phyloP scores from a whole-genome alignment of 345 rosid species.

The Pistacia atlantica region DNA sequence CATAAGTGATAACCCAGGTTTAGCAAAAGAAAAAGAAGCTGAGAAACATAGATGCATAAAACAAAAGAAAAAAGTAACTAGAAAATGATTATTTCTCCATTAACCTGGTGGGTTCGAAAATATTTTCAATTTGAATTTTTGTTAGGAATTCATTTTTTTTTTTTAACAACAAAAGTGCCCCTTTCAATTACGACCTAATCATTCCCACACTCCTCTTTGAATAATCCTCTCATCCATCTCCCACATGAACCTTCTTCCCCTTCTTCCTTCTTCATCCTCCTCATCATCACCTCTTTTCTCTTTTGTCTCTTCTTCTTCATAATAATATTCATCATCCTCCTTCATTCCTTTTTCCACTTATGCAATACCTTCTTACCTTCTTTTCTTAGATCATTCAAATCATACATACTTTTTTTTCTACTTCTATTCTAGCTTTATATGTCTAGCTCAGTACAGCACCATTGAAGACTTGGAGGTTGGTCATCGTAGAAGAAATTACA shows the following conservation, averaged over 20 bases:
- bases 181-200: slow-evolving; percentile 48
- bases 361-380: background rate
- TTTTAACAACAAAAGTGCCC: slow-evolving; percentile 31
- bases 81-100: slow-evolving; percentile 27
- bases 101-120: background rate
- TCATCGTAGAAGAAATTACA: slow-evolving; percentile 85
- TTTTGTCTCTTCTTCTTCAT: background rate
- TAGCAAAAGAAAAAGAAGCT: background rate
- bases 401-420: background rate
- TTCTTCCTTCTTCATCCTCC: background rate
- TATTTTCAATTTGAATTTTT: background rate
- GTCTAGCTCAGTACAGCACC: slow-evolving; percentile 64
- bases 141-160: background rate
- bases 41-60: background rate
- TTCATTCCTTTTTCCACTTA: too few relatives aligned
- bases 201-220: slow-evolving; percentile 40
- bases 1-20: background rate
- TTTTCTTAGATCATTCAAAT: slow-evolving; percentile 1
- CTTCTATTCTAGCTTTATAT: background rate
- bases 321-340: background rate
- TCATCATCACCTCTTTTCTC: background rate
- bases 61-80: too few relatives aligned
- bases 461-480: slow-evolving; percentile 78
- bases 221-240: slow-evolving; percentile 22
- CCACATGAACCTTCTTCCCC: slow-evolving; percentile 26